Conservation (phyloP, 192 early-diverging fungal species). For the Spizellomyces punctatus region DNA sequence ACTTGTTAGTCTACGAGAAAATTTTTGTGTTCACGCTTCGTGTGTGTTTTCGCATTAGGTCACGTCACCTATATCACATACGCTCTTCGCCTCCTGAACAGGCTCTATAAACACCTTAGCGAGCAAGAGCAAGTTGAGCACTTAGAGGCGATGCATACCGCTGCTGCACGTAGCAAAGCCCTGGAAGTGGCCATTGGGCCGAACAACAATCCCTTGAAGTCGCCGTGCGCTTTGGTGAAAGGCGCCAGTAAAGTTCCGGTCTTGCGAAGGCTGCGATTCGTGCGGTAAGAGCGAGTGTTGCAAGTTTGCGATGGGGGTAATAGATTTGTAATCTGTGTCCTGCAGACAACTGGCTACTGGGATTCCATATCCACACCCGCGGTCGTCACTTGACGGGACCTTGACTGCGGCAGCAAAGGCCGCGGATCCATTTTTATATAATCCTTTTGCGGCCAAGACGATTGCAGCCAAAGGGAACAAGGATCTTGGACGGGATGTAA, state of each 20-base stretch:
- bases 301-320: background rate
- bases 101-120: slow-evolving; percentile 60
- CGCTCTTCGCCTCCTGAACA: slow-evolving; percentile 66
- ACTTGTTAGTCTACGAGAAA: background rate
- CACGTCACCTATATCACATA: slow-evolving; percentile 62
- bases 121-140: slow-evolving; percentile 69
- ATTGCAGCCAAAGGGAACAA: slow-evolving; percentile 48
- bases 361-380: slow-evolving; percentile 60
- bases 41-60: slow-evolving; percentile 42
- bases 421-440: slow-evolving; percentile 78
- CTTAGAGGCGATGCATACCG: slow-evolving; percentile 57
- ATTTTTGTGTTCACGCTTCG: slow-evolving; percentile 1
- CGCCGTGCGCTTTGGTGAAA: no score
- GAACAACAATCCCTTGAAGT: no score
- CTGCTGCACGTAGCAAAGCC: slow-evolving; percentile 10
- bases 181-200: slow-evolving; percentile 2
- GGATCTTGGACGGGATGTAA: slow-evolving; percentile 14
- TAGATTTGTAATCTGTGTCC: no score
- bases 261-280: no score
- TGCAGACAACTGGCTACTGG: slow-evolving; percentile 51
- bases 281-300: background rate
- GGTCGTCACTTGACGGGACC: slow-evolving; percentile 35
- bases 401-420: slow-evolving; percentile 15
- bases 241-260: no score
- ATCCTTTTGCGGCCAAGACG: slow-evolving; percentile 68